These are phyloP conservation scores for Pycnococcus provasolii DNA, from an alignment of 139 green algal species.

Conservation along the genomic window DNA sequence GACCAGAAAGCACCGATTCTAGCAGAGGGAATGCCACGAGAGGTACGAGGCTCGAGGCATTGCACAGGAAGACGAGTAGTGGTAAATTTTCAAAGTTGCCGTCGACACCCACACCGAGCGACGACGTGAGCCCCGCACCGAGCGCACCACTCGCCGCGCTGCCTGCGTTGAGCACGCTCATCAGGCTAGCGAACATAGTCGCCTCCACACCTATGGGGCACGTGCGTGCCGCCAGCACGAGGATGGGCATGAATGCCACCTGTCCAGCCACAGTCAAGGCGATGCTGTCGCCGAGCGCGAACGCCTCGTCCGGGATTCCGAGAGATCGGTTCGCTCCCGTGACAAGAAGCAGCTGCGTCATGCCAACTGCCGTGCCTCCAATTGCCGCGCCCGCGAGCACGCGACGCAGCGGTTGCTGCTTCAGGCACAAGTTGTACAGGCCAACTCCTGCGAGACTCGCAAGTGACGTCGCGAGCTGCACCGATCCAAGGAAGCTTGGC, in stretches of 20 bases:
- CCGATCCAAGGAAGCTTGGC: conserved; percentile 77
- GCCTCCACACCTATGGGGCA: conserved; percentile 71
- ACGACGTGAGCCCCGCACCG: conserved; percentile 59
- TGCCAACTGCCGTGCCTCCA: conserved; percentile 54
- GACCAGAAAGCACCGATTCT: too few relatives aligned
- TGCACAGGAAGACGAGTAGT: too few relatives aligned
- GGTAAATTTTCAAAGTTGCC: too few relatives aligned
- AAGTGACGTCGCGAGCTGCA: conserved; percentile 67
- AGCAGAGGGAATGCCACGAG: too few relatives aligned
- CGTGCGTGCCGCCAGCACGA: conserved; percentile 77
- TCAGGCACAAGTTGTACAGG: conserved; percentile 64
- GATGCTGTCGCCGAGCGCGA: conserved; percentile 81
- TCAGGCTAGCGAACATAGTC: conserved; percentile 93
- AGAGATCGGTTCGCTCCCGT: conserved; percentile 38
- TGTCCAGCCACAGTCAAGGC: conserved; percentile 83
- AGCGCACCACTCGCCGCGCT: conserved; percentile 31
- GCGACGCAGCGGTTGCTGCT: conserved; percentile 48
- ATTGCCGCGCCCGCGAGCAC: conserved; percentile 64
- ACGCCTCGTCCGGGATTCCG: conserved; percentile 68
- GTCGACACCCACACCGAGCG: conserved; percentile 36
- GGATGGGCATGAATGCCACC: conserved; percentile 89
- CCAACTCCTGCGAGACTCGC: conserved; percentile 60
- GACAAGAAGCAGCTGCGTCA: conserved; percentile 65
- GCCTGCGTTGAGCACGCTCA: conserved; percentile 80
- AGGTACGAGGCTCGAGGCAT: too few relatives aligned